Conservation (phyloP, 2,329 filamentous ascomycete genomes). For the Clathrospora elynae region DNA sequence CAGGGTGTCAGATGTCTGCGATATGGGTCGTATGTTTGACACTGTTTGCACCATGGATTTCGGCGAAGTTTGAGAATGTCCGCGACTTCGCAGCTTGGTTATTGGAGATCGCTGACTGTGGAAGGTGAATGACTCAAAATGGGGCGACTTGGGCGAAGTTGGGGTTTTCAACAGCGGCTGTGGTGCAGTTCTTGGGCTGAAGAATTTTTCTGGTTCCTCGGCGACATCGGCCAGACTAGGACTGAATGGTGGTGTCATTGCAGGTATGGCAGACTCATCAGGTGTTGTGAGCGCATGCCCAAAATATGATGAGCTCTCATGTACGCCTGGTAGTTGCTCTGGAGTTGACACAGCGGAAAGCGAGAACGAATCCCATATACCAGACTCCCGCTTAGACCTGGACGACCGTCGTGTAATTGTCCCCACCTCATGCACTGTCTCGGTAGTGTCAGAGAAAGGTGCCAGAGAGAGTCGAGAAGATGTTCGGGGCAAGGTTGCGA, state of each 20-base stretch:
- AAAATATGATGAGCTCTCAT: slow-evolving; percentile 38
- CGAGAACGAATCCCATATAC: slow-evolving; percentile 39
- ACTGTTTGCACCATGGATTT: slow-evolving; percentile 24
- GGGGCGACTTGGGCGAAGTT: slow-evolving; percentile 34
- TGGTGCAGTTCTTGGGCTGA: slow-evolving; percentile 43
- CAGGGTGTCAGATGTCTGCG: slow-evolving; percentile 54
- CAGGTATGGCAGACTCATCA: slow-evolving; percentile 48
- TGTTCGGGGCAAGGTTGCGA: slow-evolving; percentile 48
- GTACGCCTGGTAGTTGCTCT: slow-evolving; percentile 33
- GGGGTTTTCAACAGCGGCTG: slow-evolving; percentile 34
- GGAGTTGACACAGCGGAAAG: slow-evolving; percentile 24
- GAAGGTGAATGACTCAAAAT: slow-evolving; percentile 38
- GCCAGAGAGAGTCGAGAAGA: slow-evolving; percentile 42
- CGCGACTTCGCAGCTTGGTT: slow-evolving; percentile 23
- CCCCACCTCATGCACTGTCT: slow-evolving; percentile 15
- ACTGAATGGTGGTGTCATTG: slow-evolving; percentile 50
- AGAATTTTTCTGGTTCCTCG: slow-evolving; percentile 45
- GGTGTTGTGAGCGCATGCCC: slow-evolving; percentile 52
- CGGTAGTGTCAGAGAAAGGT: slow-evolving; percentile 26
- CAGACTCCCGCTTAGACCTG: slow-evolving; percentile 39
- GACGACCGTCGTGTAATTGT: slow-evolving; percentile 6
- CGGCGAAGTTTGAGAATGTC: slow-evolving; percentile 32
- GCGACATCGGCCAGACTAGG: slow-evolving; percentile 45
- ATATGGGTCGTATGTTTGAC: slow-evolving; percentile 38
- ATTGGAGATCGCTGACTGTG: slow-evolving; percentile 30